A percentile compares a stretch with the other conserved stretches of the same genome.
These are phyloP conservation scores for Russula dissimulans DNA, from an alignment of 768 basidiomycete species.

Conservation along the genomic window DNA sequence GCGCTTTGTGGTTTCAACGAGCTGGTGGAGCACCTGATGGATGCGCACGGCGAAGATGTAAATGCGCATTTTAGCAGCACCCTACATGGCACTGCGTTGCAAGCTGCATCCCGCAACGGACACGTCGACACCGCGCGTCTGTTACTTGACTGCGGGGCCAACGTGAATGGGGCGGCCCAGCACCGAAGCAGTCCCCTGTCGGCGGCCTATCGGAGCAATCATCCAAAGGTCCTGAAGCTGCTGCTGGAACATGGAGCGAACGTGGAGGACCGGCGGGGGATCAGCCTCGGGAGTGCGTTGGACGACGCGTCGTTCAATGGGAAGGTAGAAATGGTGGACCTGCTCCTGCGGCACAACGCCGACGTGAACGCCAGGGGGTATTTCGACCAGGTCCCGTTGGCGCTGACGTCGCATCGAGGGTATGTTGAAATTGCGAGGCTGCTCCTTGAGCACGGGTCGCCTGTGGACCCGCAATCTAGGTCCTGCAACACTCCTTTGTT, in stretches of 20 bases:
- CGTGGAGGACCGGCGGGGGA: no score
- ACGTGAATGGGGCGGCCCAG: neutral
- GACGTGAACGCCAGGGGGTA: neutral
- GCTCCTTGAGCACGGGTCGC: neutral
- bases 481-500: neutral
- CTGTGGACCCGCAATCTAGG: neutral
- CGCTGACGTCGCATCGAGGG: neutral
- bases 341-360: neutral
- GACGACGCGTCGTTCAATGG: no score
- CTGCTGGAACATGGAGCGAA: no score
- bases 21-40: neutral
- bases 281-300: no score
- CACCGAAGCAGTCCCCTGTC: no score
- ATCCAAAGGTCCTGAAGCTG: no score
- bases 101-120: neutral
- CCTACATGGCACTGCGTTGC: neutral
- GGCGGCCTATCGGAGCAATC: no score
- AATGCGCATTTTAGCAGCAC: neutral
- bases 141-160: neutral
- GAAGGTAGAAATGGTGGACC: no score
- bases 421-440: neutral
- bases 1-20: neutral
- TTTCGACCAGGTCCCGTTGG: neutral
- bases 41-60: neutral
- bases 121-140: neutral